Evolutionary conservation across 208 protist genomes (phyloP).

Genomic region (Acanthamoeba sp.): DNA sequence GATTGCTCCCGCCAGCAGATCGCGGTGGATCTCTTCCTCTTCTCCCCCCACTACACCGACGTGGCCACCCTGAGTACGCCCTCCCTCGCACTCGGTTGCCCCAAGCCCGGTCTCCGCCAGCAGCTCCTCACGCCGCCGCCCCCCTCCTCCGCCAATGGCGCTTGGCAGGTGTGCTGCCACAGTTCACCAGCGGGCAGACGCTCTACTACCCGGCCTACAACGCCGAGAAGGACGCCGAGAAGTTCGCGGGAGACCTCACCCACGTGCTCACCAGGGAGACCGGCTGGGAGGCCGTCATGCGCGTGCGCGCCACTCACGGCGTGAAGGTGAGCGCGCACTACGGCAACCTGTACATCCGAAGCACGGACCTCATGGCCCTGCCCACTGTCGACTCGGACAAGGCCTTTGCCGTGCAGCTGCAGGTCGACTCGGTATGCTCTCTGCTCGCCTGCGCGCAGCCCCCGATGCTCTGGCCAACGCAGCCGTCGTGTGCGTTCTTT

Average conservation of each 20-base stretch:
- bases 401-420: constrained; percentile 88
- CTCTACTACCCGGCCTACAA: constrained; percentile 84
- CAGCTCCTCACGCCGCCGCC: constrained; percentile 85
- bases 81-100: neutral
- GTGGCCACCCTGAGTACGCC: constrained; percentile 94
- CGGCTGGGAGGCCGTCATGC: constrained; percentile 97
- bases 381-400: constrained; percentile 95
- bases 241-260: constrained; percentile 82
- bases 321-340: constrained; percentile 81
- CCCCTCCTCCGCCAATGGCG: too few species aligned
- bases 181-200: constrained; percentile 85
- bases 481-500: too few species aligned
- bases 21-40: constrained; percentile 94
- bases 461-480: too few species aligned
- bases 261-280: constrained; percentile 91
- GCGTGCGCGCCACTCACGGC: constrained; percentile 92
- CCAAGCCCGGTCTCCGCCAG: too few species aligned
- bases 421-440: constrained; percentile 76
- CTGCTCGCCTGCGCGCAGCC: too few species aligned
- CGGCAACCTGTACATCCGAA: constrained; percentile 97
- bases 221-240: constrained; percentile 75
- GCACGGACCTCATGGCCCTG: constrained; percentile 96
- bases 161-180: constrained; percentile 87
- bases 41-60: constrained; percentile 92
- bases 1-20: constrained; percentile 94